These are phyloP conservation scores for Neurospora sublineolata DNA, from an alignment of 495 filamentous ascomycete genomes.

Conservation along the genomic window DNA sequence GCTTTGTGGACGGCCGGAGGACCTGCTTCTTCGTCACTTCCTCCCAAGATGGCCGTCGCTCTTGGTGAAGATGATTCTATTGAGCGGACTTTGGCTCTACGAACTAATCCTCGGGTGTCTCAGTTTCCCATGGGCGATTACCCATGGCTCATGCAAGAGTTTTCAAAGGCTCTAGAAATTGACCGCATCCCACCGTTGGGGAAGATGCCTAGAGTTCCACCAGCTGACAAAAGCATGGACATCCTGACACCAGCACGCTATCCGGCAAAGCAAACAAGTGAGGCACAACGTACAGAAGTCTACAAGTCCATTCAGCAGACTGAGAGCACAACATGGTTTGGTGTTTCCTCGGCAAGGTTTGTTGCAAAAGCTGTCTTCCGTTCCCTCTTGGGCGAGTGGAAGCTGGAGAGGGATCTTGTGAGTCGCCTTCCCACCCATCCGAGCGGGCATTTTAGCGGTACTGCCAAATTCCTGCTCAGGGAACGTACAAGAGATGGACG, in stretches of 20 bases:
- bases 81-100: constrained; percentile 30
- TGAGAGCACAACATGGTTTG: constrained; percentile 21
- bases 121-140: constrained; percentile 82
- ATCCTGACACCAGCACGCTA: constrained; percentile 36
- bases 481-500: constrained; percentile 36
- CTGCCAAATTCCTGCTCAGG: constrained; percentile 51
- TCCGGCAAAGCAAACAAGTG: constrained; percentile 8
- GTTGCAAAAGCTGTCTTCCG: constrained; percentile 57
- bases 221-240: constrained; percentile 28
- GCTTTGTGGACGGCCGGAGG: constrained; percentile 28
- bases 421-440: constrained; percentile 39
- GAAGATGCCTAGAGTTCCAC: constrained; percentile 22
- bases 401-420: constrained; percentile 36
- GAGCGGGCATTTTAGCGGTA: constrained; percentile 49
- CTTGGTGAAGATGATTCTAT: constrained; percentile 33
- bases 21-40: constrained; percentile 9
- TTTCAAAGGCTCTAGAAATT: constrained; percentile 44
- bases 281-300: constrained; percentile 13
- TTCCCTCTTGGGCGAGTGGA: constrained; percentile 65
- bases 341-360: constrained; percentile 30
- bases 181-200: constrained; percentile 12
- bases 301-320: constrained; percentile 20
- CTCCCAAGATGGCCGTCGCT: constrained; percentile 15
- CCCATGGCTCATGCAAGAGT: constrained; percentile 62
- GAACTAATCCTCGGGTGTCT: constrained; percentile 33